A percentile compares a stretch with the other conserved stretches of the same genome.
Conservation (phyloP, 306 rosid genomes). For the Lathyrus sativus region DNA sequence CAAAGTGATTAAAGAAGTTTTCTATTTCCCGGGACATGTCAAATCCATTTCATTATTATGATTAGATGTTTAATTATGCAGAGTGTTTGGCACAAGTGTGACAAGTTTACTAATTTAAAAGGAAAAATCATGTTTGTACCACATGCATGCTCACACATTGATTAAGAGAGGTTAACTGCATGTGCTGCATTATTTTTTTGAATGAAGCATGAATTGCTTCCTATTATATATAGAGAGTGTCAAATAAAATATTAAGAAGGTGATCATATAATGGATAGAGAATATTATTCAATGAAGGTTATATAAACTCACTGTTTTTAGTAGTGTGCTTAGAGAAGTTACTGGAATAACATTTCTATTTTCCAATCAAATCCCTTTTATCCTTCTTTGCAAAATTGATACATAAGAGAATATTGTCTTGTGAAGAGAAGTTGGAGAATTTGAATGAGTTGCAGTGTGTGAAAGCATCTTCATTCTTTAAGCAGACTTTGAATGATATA, state of each 20-base stretch:
- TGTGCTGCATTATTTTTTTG: not conserved
- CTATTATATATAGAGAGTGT: conserved; percentile 37
- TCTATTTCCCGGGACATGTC: conserved; percentile 40
- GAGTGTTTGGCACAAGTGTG: conserved; percentile 46
- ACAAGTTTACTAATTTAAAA: conserved; percentile 38
- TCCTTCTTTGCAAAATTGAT: conserved; percentile 19
- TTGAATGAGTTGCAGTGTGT: conserved; percentile 26
- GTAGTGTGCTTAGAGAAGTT: conserved; percentile 36
- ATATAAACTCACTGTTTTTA: conserved; percentile 36
- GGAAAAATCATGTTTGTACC: conserved; percentile 37
- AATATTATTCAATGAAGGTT: conserved; percentile 25
- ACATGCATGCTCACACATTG: conserved; percentile 42
- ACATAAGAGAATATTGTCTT: conserved; percentile 2
- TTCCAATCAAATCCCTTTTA: conserved; percentile 44
- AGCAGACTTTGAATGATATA: too few relatives aligned
- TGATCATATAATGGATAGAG: conserved; percentile 44
- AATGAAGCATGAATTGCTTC: conserved; percentile 8
- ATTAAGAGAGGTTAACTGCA: not conserved
- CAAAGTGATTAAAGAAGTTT: conserved; percentile 38
- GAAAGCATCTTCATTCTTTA: conserved; percentile 8
- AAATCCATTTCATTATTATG: not conserved
- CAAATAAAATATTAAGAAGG: conserved; percentile 56
- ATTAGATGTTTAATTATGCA: conserved; percentile 24
- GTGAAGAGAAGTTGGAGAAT: not conserved
- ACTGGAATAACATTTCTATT: conserved; percentile 38